Evolutionary conservation across 305 asterid genomes (phyloP).

Genomic region (Nicotiana rustica): DNA sequence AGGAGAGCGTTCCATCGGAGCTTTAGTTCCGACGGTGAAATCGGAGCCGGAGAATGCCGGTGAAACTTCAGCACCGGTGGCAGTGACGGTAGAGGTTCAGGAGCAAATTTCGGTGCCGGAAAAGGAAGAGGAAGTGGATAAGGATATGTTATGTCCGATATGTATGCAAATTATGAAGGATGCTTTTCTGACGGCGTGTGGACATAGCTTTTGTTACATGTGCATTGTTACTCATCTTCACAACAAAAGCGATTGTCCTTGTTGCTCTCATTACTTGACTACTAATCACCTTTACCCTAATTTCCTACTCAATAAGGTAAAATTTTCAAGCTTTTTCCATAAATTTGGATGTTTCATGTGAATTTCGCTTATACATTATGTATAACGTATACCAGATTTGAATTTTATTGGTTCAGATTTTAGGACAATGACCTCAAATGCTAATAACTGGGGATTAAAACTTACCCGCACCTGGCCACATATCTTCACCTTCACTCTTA

Average conservation of each 20-base stretch:
- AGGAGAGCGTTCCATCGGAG: slow-evolving; percentile 51
- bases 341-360: not conserved
- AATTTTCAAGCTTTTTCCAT: not conserved
- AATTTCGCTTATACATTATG: too few relatives aligned
- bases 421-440: too few relatives aligned
- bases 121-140: slow-evolving; percentile 51
- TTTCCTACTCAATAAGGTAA: slow-evolving; percentile 89
- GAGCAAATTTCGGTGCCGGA: slow-evolving; percentile 25
- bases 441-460: too few relatives aligned
- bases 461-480: too few relatives aligned
- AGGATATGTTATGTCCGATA: slow-evolving; percentile 83
- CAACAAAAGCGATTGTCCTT: slow-evolving; percentile 90
- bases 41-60: slow-evolving; percentile 50
- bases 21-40: slow-evolving; percentile 62
- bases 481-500: too few relatives aligned
- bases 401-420: not conserved
- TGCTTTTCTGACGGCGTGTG: slow-evolving; percentile 81
- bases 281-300: slow-evolving; percentile 73
- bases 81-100: not conserved
- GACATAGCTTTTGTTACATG: slow-evolving; percentile 91
- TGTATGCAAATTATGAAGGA: slow-evolving; percentile 91
- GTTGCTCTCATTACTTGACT: slow-evolving; percentile 80
- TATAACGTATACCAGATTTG: too few relatives aligned
- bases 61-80: slow-evolving; percentile 40
- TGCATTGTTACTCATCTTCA: slow-evolving; percentile 83